Evolutionary conservation across 495 filamentous ascomycete species (phyloP), one percentile per base, ranked within the genome.

Genomic region (Viridothelium virens): DNA sequence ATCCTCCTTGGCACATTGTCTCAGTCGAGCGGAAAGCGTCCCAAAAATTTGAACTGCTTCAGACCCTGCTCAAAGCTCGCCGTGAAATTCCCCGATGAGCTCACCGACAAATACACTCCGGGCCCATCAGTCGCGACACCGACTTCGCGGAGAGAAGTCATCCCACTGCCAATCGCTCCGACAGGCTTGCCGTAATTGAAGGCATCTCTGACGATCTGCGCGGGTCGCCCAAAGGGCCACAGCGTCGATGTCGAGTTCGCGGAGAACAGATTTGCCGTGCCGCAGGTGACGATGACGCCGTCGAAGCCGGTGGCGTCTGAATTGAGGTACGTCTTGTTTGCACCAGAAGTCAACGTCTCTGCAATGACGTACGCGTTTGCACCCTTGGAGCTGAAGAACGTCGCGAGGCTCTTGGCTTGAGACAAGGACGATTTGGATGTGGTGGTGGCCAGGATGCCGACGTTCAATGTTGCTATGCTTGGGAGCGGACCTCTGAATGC

Each of bases 121-220:
- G 6, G 7, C 33, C 53, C 36, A 3, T 59, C 70, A 11, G 72
- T 65, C 1, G 68, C 76, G 62, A 85, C 77, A 11, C 79, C 77
- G n/a, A 76, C 79, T 3, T 74, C 68, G 2, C 69, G 61, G 6
- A 91, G 73, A 25, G 78, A 82, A 5, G 64, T 71, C 46, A 68
- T 68, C 0, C 72, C 80, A 50, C 71, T 75, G 0, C 89, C 89
- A 1, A 90, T 65, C 1, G 82, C 86, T 3, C 76, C 86, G 47
- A 92, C 81, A 0, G 89, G 84, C 81, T 92, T 92, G 5, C 89
- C 89, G 76, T 85, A 91, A 1, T 82, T 76, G 78, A 84, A 92
- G 0, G 79, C 87, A 75, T 86, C 82, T n/a, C 76, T 65, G 33
- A 91, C 72, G 50, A 91, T 87, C 77, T 89, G 83, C 5, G 81